Evolutionary conservation across 352 stramenopile genomes (phyloP).

Genomic region (Phytopythium aichiense): DNA sequence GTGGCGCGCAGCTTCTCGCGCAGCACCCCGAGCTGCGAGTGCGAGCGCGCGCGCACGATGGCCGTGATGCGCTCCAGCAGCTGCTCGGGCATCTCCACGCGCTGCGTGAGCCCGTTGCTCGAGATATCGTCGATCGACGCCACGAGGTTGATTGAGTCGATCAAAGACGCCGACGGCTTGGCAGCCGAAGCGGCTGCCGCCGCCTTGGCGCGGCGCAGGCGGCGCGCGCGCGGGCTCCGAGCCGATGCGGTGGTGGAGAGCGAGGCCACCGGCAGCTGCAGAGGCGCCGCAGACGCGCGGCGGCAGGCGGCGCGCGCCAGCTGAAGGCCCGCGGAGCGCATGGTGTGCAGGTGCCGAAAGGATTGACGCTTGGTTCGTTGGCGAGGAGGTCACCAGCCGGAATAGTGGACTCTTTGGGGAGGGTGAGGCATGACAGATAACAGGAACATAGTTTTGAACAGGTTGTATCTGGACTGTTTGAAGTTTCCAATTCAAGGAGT

Average conservation of each 20-base stretch:
- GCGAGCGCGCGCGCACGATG: constrained; percentile 62
- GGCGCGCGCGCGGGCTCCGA: constrained; percentile 39
- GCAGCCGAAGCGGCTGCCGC: background rate
- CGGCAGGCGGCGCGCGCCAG: constrained; percentile 3
- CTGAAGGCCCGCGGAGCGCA: background rate
- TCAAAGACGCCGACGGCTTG: constrained; percentile 16
- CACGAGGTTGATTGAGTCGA: constrained; percentile 38
- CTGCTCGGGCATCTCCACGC: constrained; percentile 68
- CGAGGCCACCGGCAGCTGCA: constrained; percentile 2
- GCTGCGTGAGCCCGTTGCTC: constrained; percentile 56
- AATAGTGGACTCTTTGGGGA: background rate
- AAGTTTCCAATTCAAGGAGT: no score
- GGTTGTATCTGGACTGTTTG: background rate
- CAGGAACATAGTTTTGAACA: background rate
- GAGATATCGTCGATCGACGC: constrained; percentile 57
- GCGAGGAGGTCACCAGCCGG: background rate
- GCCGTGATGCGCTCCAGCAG: constrained; percentile 56
- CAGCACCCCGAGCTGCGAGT: constrained; percentile 73
- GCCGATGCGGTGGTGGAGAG: background rate
- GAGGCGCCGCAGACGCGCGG: constrained; percentile 3
- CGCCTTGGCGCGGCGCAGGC: constrained; percentile 32
- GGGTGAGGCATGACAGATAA: no score
- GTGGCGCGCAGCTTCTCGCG: constrained; percentile 38
- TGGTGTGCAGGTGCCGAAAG: background rate
- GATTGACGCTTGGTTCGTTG: background rate